Base-by-base conservation (phyloP, 306 rosid genomes). In the Pueraria montana region DNA sequence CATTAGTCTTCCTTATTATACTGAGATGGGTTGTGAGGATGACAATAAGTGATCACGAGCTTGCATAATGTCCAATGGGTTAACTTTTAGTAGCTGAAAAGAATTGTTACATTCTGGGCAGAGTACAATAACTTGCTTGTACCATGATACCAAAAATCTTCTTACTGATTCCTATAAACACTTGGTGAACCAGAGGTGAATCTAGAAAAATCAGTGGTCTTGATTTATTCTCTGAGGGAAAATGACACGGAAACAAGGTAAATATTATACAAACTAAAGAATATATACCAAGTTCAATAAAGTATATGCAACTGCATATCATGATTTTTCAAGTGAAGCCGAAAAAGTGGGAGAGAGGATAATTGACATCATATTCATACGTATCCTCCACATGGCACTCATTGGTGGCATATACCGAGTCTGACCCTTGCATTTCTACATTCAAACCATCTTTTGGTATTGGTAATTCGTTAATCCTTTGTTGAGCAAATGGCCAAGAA, bases 401-500 rank as follows among this genome's bases (percentile, higher is more conserved):
- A 80, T 68, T 74, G 27, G 80, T 73, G 32, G 56, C 59, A 66
- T 72, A 74, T 23, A 72, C 27, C 6, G 46, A 62, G 6, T 16
- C 55, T 13, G 84, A 48, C 6, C 62, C 30, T 34, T 80, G 61
- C 61, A 46, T 80, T 18, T 30, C 84, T 36, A 27, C 77, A 73
- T 34, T 52, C 45, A 68, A 40, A 34, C 56, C 65, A 68, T 76
- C 79, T 75, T 36, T 49, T 38, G 69, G n/a, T 30, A 66, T 48
- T 68, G 85, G 16, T 38, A 76, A 59, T 38, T 80, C 82, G 14
- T 69, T 69, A 20, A 62, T 76, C 80, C 79, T 69, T 52, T 61
- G 71, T 48, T 75, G 73, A 10, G 84, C 71, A 36, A 86, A 71
- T 30, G 86, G 78, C 91, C 96, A 91, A 40, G 89, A 59, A 48